phyloP scores from a whole-genome alignment of 495 filamentous ascomycete genomes.

The Margaritispora aquatica region DNA sequence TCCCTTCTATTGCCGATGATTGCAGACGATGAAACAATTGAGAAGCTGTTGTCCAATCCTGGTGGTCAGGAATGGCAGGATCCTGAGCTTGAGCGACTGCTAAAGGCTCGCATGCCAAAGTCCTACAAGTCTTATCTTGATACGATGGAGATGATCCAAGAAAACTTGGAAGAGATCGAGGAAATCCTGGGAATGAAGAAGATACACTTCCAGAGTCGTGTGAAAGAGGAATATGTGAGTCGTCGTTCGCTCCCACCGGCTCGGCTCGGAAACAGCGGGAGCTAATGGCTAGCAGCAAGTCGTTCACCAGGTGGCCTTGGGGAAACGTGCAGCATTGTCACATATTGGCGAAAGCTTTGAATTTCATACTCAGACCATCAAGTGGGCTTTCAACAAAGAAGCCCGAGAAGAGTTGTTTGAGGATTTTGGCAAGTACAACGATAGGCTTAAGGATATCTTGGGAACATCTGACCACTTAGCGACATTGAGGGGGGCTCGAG shows the following conservation, averaged over 20 bases:
- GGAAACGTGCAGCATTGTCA: not conserved
- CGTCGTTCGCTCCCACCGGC: not conserved
- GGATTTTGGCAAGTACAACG: slow-evolving; percentile 4
- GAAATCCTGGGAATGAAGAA: slow-evolving; percentile 22
- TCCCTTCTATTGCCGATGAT: slow-evolving; percentile 26
- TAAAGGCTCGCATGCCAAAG: slow-evolving; percentile 11
- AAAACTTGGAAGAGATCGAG: slow-evolving; percentile 16
- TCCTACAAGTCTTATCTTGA: slow-evolving; percentile 8
- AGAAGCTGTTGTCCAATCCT: slow-evolving; percentile 1
- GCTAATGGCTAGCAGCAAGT: not conserved
- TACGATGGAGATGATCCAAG: slow-evolving; percentile 8
- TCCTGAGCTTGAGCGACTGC: slow-evolving; percentile 2
- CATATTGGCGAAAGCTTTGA: slow-evolving; percentile 3
- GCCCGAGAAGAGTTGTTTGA: slow-evolving; percentile 10
- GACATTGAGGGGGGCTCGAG: not conserved
- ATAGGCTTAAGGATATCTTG: slow-evolving; percentile 2
- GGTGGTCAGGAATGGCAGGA: slow-evolving; percentile 10
- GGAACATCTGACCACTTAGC: slow-evolving; percentile 3
- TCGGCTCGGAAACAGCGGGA: not conserved
- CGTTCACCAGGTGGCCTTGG: not conserved
- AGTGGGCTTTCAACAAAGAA: slow-evolving; percentile 6
- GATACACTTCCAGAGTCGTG: slow-evolving; percentile 15
- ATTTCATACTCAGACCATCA: slow-evolving; percentile 7
- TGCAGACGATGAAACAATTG: slow-evolving; percentile 20
- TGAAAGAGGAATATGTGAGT: slow-evolving; percentile 13